A percentile compares a stretch with the other conserved stretches of the same genome.
Conservation (phyloP, 208 protist genomes). For the Trypanosomatidae sp. region DNA sequence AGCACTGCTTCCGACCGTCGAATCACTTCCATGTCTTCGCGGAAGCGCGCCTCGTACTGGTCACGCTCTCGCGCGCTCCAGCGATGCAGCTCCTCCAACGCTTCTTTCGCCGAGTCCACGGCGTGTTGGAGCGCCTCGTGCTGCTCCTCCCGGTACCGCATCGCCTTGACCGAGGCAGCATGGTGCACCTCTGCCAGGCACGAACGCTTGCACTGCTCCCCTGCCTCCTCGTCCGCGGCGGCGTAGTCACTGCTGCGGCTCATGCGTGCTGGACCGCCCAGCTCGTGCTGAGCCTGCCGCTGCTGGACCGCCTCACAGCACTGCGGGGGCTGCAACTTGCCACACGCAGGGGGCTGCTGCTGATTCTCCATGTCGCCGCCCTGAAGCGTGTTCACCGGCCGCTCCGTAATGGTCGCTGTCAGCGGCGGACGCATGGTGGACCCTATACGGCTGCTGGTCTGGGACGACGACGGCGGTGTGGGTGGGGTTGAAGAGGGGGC, state of each 20-base stretch:
- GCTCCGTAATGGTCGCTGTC: slow-evolving; percentile 16
- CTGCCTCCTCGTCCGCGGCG: slow-evolving; percentile 2
- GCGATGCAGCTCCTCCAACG: slow-evolving; percentile 53
- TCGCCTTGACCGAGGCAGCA: slow-evolving; percentile 58
- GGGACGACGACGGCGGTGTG: neutral
- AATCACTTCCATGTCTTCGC: slow-evolving; percentile 71
- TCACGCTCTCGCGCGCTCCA: slow-evolving; percentile 72
- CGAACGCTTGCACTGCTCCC: slow-evolving; percentile 3
- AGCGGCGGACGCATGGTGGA: slow-evolving; percentile 7
- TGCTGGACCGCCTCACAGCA: neutral
- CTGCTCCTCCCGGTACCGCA: slow-evolving; percentile 52
- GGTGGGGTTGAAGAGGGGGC: neutral
- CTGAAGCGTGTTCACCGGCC: slow-evolving; percentile 6
- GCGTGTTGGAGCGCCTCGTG: slow-evolving; percentile 48
- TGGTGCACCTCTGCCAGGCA: slow-evolving; percentile 41
- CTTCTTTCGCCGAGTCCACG: slow-evolving; percentile 48
- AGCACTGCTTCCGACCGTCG: slow-evolving; percentile 60
- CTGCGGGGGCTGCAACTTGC: neutral
- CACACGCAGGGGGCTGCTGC: neutral
- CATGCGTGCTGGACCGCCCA: neutral
- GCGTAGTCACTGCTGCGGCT: neutral
- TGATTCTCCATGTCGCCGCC: neutral
- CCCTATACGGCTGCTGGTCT: neutral
- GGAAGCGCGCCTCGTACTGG: slow-evolving; percentile 49
- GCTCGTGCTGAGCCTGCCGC: neutral